Evolutionary conservation across 768 basidiomycete species (phyloP).

Genomic region (Phanerodontia chrysosporium): DNA sequence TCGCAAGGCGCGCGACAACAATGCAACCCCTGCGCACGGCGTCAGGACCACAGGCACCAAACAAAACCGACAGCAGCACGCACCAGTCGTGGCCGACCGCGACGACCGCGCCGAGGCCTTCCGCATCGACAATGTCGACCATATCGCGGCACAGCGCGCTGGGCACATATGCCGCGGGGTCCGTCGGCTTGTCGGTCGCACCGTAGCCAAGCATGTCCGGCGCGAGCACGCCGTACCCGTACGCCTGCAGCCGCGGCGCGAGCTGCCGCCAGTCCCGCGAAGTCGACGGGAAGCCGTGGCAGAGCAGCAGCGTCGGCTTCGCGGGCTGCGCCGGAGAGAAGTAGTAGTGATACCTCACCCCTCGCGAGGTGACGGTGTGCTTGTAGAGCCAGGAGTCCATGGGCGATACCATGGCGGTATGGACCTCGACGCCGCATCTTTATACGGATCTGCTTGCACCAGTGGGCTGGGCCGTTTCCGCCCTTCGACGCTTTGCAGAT

Average conservation of each 20-base stretch:
- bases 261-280: slow-evolving; percentile 39
- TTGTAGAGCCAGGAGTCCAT: slow-evolving; percentile 25
- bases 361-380: slow-evolving; percentile 26
- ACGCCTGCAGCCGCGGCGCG: slow-evolving; percentile 32
- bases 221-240: slow-evolving; percentile 41
- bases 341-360: slow-evolving; percentile 34
- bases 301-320: slow-evolving; percentile 37
- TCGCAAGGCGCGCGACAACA: slow-evolving; percentile 26
- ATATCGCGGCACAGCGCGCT: slow-evolving; percentile 27
- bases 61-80: not conserved
- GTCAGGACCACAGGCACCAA: slow-evolving; percentile 10
- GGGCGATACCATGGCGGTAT: too few relatives aligned
- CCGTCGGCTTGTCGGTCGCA: slow-evolving; percentile 38
- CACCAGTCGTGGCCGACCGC: slow-evolving; percentile 34
- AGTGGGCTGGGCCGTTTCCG: too few relatives aligned
- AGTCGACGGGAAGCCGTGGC: slow-evolving; percentile 43
- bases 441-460: too few relatives aligned
- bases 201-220: slow-evolving; percentile 48
- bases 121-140: slow-evolving; percentile 30
- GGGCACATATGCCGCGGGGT: slow-evolving; percentile 23
- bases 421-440: too few relatives aligned
- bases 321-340: slow-evolving; percentile 21
- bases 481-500: too few relatives aligned
- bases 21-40: slow-evolving; percentile 15
- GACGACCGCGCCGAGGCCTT: slow-evolving; percentile 24